phyloP scores from a whole-genome alignment of 2,329 filamentous ascomycete species.

The Colletotrichum sp. region DNA sequence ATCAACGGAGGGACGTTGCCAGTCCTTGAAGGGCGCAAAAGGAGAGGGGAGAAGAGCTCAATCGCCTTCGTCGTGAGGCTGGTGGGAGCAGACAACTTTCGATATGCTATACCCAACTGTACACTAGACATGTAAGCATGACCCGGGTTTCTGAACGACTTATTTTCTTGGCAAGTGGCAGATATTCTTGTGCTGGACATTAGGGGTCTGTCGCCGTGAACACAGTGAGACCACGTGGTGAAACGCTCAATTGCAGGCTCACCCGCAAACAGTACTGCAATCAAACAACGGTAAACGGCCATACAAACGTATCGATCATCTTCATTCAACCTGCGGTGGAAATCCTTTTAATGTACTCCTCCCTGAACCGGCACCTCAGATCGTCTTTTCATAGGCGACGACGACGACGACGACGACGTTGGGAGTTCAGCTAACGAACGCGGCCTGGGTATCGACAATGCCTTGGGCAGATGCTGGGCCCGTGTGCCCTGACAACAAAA shows the following conservation, averaged over 20 bases:
- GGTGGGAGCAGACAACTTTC: neutral
- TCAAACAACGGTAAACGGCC: neutral
- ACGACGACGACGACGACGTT: neutral
- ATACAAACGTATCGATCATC: neutral
- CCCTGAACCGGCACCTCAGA: neutral
- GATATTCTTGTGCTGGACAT: neutral
- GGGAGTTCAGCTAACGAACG: neutral
- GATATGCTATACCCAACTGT: constrained; percentile 22
- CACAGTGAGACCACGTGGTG: neutral
- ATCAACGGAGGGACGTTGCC: neutral
- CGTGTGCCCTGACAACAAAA: neutral
- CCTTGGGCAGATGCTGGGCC: neutral
- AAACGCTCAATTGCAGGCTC: neutral
- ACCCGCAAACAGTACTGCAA: neutral
- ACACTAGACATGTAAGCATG: constrained; percentile 19
- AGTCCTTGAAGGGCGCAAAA: neutral
- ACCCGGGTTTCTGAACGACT: neutral
- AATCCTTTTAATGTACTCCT: neutral
- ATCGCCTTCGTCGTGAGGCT: neutral
- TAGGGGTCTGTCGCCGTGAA: neutral
- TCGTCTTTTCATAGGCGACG: neutral
- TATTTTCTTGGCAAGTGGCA: neutral
- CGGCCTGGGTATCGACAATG: neutral
- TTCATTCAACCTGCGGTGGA: neutral
- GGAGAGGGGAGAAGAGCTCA: neutral